A percentile compares a stretch with the other conserved stretches of the same genome.
These are phyloP conservation scores for Coleophoma cylindrospora DNA, from an alignment of 2,329 filamentous ascomycete species.

Conservation along the genomic window DNA sequence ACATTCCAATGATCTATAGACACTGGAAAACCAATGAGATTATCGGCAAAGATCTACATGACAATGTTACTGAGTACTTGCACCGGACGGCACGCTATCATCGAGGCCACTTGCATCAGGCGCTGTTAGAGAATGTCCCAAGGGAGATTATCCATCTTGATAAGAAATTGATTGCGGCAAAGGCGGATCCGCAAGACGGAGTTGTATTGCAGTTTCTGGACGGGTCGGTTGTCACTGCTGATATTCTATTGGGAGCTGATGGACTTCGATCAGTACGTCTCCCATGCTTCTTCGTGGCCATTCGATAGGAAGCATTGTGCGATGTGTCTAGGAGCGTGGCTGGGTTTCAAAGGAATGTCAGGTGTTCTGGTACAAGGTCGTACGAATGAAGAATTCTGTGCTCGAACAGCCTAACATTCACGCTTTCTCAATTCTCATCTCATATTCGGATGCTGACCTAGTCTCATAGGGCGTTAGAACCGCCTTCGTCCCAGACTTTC, in stretches of 20 bases:
- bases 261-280: slow-evolving; percentile 30
- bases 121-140: slow-evolving; percentile 25
- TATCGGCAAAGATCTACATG: slow-evolving; percentile 25
- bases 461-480: slow-evolving; percentile 14
- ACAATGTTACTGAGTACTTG: slow-evolving; percentile 23
- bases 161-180: slow-evolving; percentile 20
- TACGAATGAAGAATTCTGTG: too few relatives aligned
- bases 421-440: neutral
- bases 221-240: slow-evolving; percentile 20
- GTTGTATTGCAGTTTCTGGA: slow-evolving; percentile 1
- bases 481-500: slow-evolving; percentile 22
- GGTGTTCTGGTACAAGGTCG: too few relatives aligned
- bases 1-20: slow-evolving; percentile 30
- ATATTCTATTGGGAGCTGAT: slow-evolving; percentile 30
- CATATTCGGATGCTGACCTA: neutral
- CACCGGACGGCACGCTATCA: slow-evolving; percentile 31
- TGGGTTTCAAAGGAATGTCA: too few relatives aligned
- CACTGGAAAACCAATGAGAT: slow-evolving; percentile 33
- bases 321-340: neutral
- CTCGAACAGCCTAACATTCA: neutral
- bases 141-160: slow-evolving; percentile 24
- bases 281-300: neutral
- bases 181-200: neutral
- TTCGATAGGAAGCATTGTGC: too few relatives aligned
- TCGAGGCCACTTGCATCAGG: slow-evolving; percentile 29